Evolutionary conservation across 331 rosid species (phyloP), one percentile per base, ranked within the genome.

Genomic region (Quercus lobata): DNA sequence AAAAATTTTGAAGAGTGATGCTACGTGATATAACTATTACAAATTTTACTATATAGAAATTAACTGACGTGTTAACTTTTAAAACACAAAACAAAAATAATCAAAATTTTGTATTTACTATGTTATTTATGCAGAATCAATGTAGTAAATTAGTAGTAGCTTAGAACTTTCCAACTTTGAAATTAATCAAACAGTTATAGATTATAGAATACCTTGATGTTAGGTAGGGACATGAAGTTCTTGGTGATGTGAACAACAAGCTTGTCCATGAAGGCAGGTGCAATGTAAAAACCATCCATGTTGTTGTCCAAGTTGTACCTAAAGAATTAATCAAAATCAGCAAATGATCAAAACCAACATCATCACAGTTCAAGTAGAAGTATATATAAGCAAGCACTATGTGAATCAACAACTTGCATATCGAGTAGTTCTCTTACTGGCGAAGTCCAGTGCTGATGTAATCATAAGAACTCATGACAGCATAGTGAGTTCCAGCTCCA

Each of bases 251-350:
- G 99, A 78, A 96, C 97, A 77, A 93, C 97, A 76, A 95, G 94
- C 88, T 95, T 93, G 97, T 95, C 99, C 99, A 95, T 87, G 65
- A 96, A 96, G 56, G 98, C 93, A 71, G 93, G 99, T 56, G 99
- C 99, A 79, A 96, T 96, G 90, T 96, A 96, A 44, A 88, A 77
- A 1, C 99, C 98, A 46, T 80, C 97, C 91, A 79, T 44, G 70
- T 52, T 82, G 89, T 96, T 93, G 89, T 91, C 97, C 74, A 89
- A 53, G 80, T 86, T 72, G 85, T 93, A 95, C 87, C 97, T 93
- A 63, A 68, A 78, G 69, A 69, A 79, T 63, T 79, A 81, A 79
- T 24, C 37, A 73, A 56, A 54, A 21, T 16, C 56, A 57, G 14
- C 34, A 72, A 69, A 14, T 71, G 32, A 66, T 75, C 5, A 49